These are phyloP conservation scores for Epichloe uncinata DNA, from an alignment of 2,329 filamentous ascomycete genomes.

Conservation along the genomic window DNA sequence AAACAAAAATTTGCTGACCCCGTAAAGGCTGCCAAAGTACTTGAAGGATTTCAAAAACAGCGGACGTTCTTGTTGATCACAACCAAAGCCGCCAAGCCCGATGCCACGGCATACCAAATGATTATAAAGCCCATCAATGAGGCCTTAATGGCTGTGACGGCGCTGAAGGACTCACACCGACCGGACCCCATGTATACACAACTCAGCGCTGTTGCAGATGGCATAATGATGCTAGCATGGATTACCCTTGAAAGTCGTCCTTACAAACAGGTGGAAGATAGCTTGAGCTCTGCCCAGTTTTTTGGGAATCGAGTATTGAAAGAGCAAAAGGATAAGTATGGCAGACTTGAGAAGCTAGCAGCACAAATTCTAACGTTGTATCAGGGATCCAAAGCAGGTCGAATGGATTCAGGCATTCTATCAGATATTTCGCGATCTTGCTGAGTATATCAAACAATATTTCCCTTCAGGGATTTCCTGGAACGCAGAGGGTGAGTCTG, in stretches of 20 bases:
- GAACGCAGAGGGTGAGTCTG: conserved; percentile 68
- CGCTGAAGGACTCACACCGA: conserved; percentile 71
- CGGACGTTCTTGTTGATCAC: conserved; percentile 78
- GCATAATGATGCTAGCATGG: conserved; percentile 83
- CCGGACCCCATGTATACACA: conserved; percentile 65
- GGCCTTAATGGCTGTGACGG: conserved; percentile 63
- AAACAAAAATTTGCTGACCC: conserved; percentile 45
- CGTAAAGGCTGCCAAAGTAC: conserved; percentile 35
- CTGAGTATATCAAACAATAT: conserved; percentile 73
- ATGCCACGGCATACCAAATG: conserved; percentile 55
- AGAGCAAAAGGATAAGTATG: conserved; percentile 63
- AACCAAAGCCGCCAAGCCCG: conserved; percentile 85
- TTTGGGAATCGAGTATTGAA: conserved; percentile 91
- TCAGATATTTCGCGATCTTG: conserved; percentile 71
- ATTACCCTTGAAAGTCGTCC: conserved; percentile 75
- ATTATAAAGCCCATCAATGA: conserved; percentile 80
- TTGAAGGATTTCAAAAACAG: conserved; percentile 65
- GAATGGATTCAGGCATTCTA: conserved; percentile 93
- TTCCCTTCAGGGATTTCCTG: conserved; percentile 70
- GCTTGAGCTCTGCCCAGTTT: conserved; percentile 74
- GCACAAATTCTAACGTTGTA: conserved; percentile 4
- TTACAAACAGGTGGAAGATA: conserved; percentile 72
- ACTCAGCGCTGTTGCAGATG: conserved; percentile 76
- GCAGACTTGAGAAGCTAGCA: background rate
- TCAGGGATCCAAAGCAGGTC: conserved; percentile 63